phyloP scores from a whole-genome alignment of 768 basidiomycete genomes.

The Trametes cinnabarina region DNA sequence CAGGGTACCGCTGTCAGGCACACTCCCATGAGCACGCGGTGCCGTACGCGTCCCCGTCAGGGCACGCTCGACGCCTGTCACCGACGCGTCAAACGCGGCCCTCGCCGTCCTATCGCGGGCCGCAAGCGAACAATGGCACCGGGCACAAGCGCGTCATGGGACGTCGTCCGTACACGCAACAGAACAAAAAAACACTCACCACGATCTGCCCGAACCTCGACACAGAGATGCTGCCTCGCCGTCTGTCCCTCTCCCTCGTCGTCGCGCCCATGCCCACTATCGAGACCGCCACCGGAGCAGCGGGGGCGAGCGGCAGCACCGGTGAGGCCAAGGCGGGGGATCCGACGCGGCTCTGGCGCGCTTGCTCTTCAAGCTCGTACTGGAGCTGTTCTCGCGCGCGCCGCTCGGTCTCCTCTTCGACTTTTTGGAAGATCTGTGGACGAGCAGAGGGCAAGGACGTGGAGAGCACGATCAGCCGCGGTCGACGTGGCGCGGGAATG shows the following conservation, averaged over 20 bases:
- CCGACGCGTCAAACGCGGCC: neutral
- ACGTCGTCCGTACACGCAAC: neutral
- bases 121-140: too few relatives aligned
- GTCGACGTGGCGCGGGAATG: neutral
- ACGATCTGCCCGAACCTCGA: slow-evolving; percentile 61
- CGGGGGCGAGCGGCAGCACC: neutral
- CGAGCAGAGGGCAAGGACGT: neutral
- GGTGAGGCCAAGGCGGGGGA: neutral
- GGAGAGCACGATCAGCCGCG: neutral
- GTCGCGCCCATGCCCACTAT: slow-evolving; percentile 3
- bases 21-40: too few relatives aligned
- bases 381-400: slow-evolving; percentile 35
- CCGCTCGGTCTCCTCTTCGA: slow-evolving; percentile 56
- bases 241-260: slow-evolving; percentile 23
- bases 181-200: neutral
- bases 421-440: slow-evolving; percentile 53
- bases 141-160: neutral
- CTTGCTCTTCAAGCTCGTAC: slow-evolving; percentile 7
- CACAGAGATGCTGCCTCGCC: slow-evolving; percentile 54
- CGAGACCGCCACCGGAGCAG: slow-evolving; percentile 6
- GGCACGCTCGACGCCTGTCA: neutral
- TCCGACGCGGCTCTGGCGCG: slow-evolving; percentile 2
- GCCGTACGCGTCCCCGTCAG: too few relatives aligned
- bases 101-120: too few relatives aligned
- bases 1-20: too few relatives aligned